phyloP scores from a whole-genome alignment of 1,139 yeast species.

The Arxiozyma bovina region DNA sequence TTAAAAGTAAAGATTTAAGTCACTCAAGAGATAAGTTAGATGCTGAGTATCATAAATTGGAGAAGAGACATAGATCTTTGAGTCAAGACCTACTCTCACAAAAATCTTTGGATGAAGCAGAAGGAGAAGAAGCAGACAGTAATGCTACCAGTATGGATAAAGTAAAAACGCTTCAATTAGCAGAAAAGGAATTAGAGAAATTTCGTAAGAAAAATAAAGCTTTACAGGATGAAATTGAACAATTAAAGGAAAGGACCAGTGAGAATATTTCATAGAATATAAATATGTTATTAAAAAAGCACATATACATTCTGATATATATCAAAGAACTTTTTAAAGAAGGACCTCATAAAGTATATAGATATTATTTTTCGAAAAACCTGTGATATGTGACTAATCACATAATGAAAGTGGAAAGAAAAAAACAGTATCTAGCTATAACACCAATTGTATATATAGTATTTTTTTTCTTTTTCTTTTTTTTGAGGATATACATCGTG shows the following conservation, averaged over 20 bases:
- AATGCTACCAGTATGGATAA: slow-evolving; percentile 61
- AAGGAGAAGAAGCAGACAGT: slow-evolving; percentile 55
- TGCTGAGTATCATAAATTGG: slow-evolving; percentile 19
- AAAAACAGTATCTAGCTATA: background rate
- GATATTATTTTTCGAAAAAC: background rate
- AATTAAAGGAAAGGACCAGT: slow-evolving; percentile 40
- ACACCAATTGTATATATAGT: background rate
- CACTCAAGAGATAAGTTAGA: slow-evolving; percentile 17
- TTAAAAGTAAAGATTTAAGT: slow-evolving; percentile 18
- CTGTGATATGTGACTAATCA: background rate
- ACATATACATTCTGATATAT: background rate
- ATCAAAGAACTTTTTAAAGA: too few relatives aligned
- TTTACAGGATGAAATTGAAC: slow-evolving; percentile 60
- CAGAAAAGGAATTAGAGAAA: slow-evolving; percentile 60
- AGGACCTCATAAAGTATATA: too few relatives aligned
- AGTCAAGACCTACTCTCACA: slow-evolving; percentile 15
- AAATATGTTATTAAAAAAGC: background rate
- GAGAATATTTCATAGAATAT: background rate
- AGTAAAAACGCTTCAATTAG: slow-evolving; percentile 61
- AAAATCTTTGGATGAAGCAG: slow-evolving; percentile 31
- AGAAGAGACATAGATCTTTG: slow-evolving; percentile 15
- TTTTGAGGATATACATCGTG: background rate
- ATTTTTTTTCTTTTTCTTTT: too few relatives aligned
- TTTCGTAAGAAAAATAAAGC: slow-evolving; percentile 50
- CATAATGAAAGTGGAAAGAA: background rate